Conservation (phyloP, 495 filamentous ascomycete genomes). For the Choiromyces venosus region DNA sequence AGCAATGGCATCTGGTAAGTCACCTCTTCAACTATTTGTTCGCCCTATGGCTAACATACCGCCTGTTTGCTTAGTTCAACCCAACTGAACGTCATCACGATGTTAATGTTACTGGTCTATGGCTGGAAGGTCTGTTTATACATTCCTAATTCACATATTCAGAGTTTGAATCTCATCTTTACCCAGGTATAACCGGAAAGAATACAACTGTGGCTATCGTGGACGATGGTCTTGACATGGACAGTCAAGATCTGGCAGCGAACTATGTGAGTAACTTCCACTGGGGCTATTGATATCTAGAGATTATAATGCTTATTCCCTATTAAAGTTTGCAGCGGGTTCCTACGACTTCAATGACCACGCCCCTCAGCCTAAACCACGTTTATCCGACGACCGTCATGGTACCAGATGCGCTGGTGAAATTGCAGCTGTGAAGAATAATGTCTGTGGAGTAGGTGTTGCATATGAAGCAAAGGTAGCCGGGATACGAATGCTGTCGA, state of each 20-base stretch:
- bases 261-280: constrained; percentile 51
- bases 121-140: constrained; percentile 60
- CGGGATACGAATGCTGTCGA: constrained; percentile 77
- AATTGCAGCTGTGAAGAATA: constrained; percentile 80
- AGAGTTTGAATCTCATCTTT: constrained; percentile 6
- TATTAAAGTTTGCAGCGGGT: constrained; percentile 68
- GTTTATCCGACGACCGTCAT: constrained; percentile 74
- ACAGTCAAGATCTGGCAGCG: constrained; percentile 84
- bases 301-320: background rate
- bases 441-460: constrained; percentile 92
- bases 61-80: constrained; percentile 54
- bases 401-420: constrained; percentile 94
- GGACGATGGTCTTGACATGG: constrained; percentile 95
- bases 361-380: constrained; percentile 67
- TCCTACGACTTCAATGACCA: constrained; percentile 96
- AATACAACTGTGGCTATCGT: constrained; percentile 88
- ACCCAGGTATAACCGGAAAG: constrained; percentile 65
- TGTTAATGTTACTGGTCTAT: constrained; percentile 87
- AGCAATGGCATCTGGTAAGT: constrained; percentile 80
- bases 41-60: background rate
- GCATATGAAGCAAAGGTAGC: constrained; percentile 83
- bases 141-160: background rate
- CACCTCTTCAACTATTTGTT: background rate
- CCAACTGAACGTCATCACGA: constrained; percentile 75
- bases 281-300: background rate